These are phyloP conservation scores for Rheum nobile DNA, from an alignment of 148 eudicot species.

Conservation along the genomic window DNA sequence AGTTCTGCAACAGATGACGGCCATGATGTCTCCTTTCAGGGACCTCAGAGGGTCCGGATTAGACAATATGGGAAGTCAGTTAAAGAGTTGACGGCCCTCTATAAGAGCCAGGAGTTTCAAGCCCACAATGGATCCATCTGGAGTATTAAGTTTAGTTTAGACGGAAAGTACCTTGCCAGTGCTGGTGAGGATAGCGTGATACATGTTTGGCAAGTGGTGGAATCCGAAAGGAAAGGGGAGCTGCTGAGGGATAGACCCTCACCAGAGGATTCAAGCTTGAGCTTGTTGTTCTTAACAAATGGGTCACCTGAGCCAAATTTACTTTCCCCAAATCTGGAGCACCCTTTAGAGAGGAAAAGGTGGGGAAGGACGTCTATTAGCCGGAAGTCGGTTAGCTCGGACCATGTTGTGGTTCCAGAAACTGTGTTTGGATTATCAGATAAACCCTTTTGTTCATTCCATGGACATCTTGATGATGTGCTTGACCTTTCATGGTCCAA, in stretches of 20 bases:
- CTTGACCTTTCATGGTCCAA: conserved; percentile 97
- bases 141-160: conserved; percentile 77
- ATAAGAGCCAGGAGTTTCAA: conserved; percentile 72
- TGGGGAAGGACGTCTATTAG: conserved; percentile 74
- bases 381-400: conserved; percentile 74
- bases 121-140: conserved; percentile 94
- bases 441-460: conserved; percentile 81
- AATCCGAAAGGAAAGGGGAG: conserved; percentile 75
- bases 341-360: conserved; percentile 47
- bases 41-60: conserved; percentile 76
- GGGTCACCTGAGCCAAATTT: conserved; percentile 65
- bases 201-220: conserved; percentile 81
- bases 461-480: conserved; percentile 86
- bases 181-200: conserved; percentile 95
- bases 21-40: conserved; percentile 69
- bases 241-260: conserved; percentile 55
- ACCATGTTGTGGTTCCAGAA: conserved; percentile 67
- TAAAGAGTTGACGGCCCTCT: conserved; percentile 67
- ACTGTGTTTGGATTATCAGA: conserved; percentile 75
- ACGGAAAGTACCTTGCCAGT: conserved; percentile 86
- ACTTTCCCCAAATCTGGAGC: conserved; percentile 38
- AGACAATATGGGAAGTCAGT: conserved; percentile 73
- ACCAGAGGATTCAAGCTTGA: conserved; percentile 69
- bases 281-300: conserved; percentile 43
- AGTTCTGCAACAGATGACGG: conserved; percentile 96